Conservation (phyloP, 1,139 yeast species). For the Saccharomyces hybrid region DNA sequence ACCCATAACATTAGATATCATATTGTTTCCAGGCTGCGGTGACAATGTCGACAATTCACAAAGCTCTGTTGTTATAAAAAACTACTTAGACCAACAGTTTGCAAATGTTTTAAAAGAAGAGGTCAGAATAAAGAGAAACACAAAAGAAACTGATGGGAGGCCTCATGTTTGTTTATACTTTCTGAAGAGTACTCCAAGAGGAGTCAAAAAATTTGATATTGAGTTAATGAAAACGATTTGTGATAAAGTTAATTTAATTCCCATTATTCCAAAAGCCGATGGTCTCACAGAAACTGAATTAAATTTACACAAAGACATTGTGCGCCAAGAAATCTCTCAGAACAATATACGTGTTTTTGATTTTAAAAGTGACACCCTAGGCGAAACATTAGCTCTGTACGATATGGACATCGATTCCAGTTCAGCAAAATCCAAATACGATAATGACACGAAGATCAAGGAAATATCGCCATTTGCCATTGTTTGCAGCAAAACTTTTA, state of each 20-base stretch:
- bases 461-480: constrained; percentile 43
- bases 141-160: constrained; percentile 48
- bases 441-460: constrained; percentile 25
- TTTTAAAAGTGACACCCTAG: constrained; percentile 37
- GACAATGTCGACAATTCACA: constrained; percentile 33
- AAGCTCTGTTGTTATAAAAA: constrained; percentile 37
- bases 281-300: constrained; percentile 45
- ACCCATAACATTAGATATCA: constrained; percentile 37
- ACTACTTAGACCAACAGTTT: constrained; percentile 50
- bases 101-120: constrained; percentile 53
- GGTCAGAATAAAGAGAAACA: constrained; percentile 49
- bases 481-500: constrained; percentile 37
- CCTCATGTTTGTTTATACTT: constrained; percentile 60
- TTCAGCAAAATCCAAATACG: constrained; percentile 1
- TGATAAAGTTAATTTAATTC: constrained; percentile 48
- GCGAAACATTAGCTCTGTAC: constrained; percentile 19
- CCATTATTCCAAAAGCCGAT: constrained; percentile 53
- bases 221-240: constrained; percentile 45
- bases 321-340: constrained; percentile 39
- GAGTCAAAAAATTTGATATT: constrained; percentile 41
- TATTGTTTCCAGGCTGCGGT: constrained; percentile 43
- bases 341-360: constrained; percentile 45
- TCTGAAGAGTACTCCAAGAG: constrained; percentile 50
- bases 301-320: constrained; percentile 37
- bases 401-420: constrained; percentile 24